Base-by-base conservation (phyloP, 1,284 basidiomycete species). In the Fomes fomentarius region DNA sequence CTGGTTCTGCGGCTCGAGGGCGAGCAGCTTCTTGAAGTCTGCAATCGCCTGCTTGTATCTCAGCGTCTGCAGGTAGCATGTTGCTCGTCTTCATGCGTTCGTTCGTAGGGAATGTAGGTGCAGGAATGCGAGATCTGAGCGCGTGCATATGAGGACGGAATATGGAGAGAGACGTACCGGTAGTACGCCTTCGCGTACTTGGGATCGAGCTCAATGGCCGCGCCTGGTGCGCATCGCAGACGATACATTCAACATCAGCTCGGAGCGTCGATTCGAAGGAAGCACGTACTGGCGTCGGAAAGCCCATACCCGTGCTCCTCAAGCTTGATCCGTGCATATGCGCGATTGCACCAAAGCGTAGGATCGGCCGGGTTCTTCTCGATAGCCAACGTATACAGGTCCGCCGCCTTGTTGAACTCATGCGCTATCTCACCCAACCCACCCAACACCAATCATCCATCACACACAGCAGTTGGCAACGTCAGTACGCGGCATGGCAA, bases 121-220 rank as follows among this genome's bases (percentile, higher is more conserved):
- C 14, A 49, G 41, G 10, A 10, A 15, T 10, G 15, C 4, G 37
- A n/a, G 38, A 38, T 6, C 33, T n/a, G 19, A 38, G 44, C 22
- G 15, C 24, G 38, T 22, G 24, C 22, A 24, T 22, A 17, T n/a
- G n/a, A 40, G 21, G 22, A 40, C 19, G 42, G 37, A 19, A 14
- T 28, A 42, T 21, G 62, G 54, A 19, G 40, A 54, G 47, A 42
- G 2, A 68, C 76, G 34, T 56, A 88, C 88, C 90, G 78, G 71
- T 91, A 95, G 69, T 91, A 94, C 0, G 93, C 94, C 71, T 99
- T 99, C 53, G 89, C 88, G 70, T 97, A 98, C 64, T 86, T 89
- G 1, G 92, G 84, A 73, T 99, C 94, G 60, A 98, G 75, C 61
- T 89, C 80, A 56, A 99, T 91, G 7, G 96, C 97, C 67, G 87